Evolutionary conservation across 2,329 filamentous ascomycete species (phyloP).

Genomic region (Pseudocercospora musae): DNA sequence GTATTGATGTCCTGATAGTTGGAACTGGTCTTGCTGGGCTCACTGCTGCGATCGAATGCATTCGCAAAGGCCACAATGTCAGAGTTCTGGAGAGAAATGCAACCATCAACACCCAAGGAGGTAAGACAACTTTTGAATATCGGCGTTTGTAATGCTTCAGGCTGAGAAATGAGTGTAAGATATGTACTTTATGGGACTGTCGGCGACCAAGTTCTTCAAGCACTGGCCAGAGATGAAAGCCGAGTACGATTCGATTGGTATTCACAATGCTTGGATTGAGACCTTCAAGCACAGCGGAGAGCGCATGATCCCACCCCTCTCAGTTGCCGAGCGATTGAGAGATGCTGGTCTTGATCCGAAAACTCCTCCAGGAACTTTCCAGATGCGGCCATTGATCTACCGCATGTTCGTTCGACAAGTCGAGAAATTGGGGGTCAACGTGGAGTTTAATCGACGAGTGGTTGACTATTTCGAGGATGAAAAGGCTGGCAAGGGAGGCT

Average conservation of each 20-base stretch:
- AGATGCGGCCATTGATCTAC: conserved; percentile 23
- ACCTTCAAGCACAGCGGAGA: conserved; percentile 22
- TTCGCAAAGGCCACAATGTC: conserved; percentile 28
- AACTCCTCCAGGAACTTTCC: conserved; percentile 17
- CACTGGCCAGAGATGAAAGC: conserved; percentile 54
- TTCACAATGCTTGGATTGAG: conserved; percentile 18
- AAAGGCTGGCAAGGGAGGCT: conserved; percentile 26
- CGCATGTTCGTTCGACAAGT: conserved; percentile 51
- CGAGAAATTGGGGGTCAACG: conserved; percentile 41
- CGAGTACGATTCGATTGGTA: conserved; percentile 17
- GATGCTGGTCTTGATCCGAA: conserved; percentile 15
- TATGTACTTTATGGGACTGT: conserved; percentile 60
- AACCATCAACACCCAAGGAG: conserved; percentile 37
- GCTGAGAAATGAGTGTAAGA: too few relatives aligned
- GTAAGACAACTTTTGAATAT: too few relatives aligned
- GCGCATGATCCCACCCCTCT: conserved; percentile 19
- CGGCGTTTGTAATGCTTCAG: too few relatives aligned
- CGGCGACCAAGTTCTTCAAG: conserved; percentile 54
- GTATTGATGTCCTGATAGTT: conserved; percentile 26
- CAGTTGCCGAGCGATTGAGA: conserved; percentile 15
- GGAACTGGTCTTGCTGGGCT: conserved; percentile 27
- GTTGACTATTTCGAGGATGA: conserved; percentile 48
- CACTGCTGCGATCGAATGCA: conserved; percentile 25
- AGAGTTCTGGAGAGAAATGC: conserved; percentile 22
- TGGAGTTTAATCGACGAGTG: conserved; percentile 43